These are phyloP conservation scores for Chlorella sorokiniana DNA, from an alignment of 139 green algal species.

Conservation along the genomic window DNA sequence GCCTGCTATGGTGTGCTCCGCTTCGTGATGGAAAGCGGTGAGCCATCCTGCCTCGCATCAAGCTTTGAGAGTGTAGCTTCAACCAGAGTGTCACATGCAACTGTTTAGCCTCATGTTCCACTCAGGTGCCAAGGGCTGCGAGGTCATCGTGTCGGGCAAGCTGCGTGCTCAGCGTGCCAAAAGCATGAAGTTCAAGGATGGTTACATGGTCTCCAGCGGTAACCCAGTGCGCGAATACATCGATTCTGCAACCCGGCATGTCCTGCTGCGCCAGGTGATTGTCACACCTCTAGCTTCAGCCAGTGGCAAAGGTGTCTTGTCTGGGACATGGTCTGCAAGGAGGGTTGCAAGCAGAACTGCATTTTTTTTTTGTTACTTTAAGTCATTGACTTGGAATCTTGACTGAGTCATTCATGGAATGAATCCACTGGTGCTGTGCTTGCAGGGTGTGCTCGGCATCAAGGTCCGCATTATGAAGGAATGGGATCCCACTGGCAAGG, in stretches of 20 bases:
- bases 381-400: not conserved
- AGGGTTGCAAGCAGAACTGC: too few relatives aligned
- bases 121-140: slow-evolving; percentile 97
- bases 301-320: not conserved
- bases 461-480: slow-evolving; percentile 99
- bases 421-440: too few relatives aligned
- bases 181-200: slow-evolving; percentile 99
- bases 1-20: slow-evolving; percentile 99
- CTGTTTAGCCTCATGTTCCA: too few relatives aligned
- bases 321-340: not conserved
- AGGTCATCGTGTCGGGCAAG: slow-evolving; percentile 99
- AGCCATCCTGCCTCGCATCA: not conserved
- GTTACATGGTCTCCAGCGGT: slow-evolving; percentile 94
- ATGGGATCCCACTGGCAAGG: slow-evolving; percentile 94
- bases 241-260: slow-evolving; percentile 93
- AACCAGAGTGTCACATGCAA: not conserved
- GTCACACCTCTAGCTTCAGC: not conserved
- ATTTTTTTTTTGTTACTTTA: not conserved
- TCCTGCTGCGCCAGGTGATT: slow-evolving; percentile 89
- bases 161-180: slow-evolving; percentile 97
- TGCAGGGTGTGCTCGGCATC: slow-evolving; percentile 91
- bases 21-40: slow-evolving; percentile 96
- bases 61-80: not conserved
- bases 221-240: slow-evolving; percentile 92
- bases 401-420: not conserved